These are phyloP conservation scores for Leccinum ponderosum DNA, from an alignment of 1,284 basidiomycete species.

Conservation along the genomic window DNA sequence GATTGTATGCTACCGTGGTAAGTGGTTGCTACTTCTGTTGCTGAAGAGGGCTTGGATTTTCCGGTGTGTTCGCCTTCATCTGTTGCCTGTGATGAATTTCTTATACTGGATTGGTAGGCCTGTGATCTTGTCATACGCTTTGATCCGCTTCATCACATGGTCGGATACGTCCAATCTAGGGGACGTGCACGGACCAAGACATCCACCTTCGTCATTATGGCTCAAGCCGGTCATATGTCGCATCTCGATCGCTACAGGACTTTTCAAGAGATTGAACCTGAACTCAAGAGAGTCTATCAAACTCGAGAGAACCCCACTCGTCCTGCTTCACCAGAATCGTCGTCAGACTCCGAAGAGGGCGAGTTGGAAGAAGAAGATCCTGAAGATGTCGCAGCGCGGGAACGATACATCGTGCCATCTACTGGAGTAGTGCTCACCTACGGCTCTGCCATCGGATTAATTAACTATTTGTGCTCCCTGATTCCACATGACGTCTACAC, in stretches of 20 bases:
- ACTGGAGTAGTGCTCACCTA: slow-evolving; percentile 79
- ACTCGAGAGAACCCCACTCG: slow-evolving; percentile 40
- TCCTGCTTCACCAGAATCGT: slow-evolving; percentile 26
- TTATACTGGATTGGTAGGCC: slow-evolving; percentile 44
- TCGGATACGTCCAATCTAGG: slow-evolving; percentile 81
- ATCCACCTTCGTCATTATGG: slow-evolving; percentile 80
- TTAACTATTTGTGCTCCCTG: slow-evolving; percentile 72
- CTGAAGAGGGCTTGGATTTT: slow-evolving; percentile 88
- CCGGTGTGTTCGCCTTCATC: slow-evolving; percentile 45
- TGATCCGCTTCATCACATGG: slow-evolving; percentile 74
- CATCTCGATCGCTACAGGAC: slow-evolving; percentile 57
- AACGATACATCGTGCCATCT: slow-evolving; percentile 67
- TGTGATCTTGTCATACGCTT: slow-evolving; percentile 86
- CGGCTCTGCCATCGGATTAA: slow-evolving; percentile 64
- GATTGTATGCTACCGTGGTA: slow-evolving; percentile 46
- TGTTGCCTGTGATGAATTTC: neutral
- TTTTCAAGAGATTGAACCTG: slow-evolving; percentile 61
- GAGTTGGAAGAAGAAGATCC: slow-evolving; percentile 47
- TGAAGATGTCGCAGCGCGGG: slow-evolving; percentile 60
- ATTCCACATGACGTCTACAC: slow-evolving; percentile 75
- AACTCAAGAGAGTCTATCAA: slow-evolving; percentile 63
- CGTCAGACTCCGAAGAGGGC: slow-evolving; percentile 34
- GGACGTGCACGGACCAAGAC: slow-evolving; percentile 76
- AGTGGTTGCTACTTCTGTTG: slow-evolving; percentile 79
- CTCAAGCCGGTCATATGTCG: slow-evolving; percentile 56